phyloP scores from a whole-genome alignment of 257 asterid genomes.

The Leptodermis oblonga region DNA sequence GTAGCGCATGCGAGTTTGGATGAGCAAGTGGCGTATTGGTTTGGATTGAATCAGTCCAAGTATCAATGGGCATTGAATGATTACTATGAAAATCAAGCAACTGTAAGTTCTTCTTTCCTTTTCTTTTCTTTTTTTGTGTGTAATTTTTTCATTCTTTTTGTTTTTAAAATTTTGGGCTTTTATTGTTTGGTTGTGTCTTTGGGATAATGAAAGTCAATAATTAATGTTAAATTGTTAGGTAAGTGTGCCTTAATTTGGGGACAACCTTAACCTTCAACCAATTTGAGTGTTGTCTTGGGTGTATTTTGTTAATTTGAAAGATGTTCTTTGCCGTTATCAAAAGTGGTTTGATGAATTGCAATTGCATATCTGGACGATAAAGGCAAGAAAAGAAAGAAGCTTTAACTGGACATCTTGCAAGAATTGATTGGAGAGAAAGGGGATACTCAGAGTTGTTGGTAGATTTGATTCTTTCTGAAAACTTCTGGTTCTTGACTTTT shows the following conservation, averaged over 20 bases:
- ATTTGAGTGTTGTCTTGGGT: not conserved
- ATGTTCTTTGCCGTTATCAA: not conserved
- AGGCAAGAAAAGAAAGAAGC: conserved; percentile 8
- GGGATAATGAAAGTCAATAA: not conserved
- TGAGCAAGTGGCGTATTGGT: conserved; percentile 88
- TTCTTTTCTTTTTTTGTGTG: not conserved
- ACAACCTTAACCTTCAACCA: not conserved
- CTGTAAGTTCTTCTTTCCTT: conserved; percentile 35
- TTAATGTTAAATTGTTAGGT: not conserved
- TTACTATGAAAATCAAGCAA: conserved; percentile 63
- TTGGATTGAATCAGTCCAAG: conserved; percentile 91
- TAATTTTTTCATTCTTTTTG: not conserved
- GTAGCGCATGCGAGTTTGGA: conserved; percentile 86
- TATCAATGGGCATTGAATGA: conserved; percentile 97
- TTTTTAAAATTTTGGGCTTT: not conserved
- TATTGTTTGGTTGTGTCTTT: not conserved
- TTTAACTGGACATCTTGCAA: not conserved
- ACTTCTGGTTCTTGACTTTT: not conserved
- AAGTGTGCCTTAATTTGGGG: not conserved
- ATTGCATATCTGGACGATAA: not conserved
- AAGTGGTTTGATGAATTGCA: not conserved
- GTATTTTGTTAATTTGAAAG: not conserved
- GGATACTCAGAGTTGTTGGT: not conserved
- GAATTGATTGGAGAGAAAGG: not conserved
- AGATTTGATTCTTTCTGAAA: not conserved